Conservation (phyloP, 1,139 yeast species). For the Debaryomyces singareniensis region DNA sequence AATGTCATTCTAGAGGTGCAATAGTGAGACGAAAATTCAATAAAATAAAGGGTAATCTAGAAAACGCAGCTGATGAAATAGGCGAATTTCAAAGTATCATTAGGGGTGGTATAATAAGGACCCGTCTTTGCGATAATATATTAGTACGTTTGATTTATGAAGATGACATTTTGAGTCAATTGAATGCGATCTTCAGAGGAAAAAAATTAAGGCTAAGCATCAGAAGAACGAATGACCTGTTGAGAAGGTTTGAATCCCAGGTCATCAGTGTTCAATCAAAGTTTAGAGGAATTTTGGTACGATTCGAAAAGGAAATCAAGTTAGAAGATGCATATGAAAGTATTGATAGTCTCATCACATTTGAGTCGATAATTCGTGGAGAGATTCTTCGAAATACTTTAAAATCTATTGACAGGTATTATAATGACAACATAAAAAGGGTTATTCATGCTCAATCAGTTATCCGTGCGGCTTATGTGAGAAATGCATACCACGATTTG, state of each 20-base stretch:
- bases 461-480: constrained; percentile 62
- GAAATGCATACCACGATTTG: constrained; percentile 67
- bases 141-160: constrained; percentile 36
- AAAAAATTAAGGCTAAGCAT: constrained; percentile 26
- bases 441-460: constrained; percentile 71
- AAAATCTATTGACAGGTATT: constrained; percentile 42
- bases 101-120: constrained; percentile 48
- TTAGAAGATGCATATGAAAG: constrained; percentile 50
- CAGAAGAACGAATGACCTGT: constrained; percentile 12
- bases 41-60: neutral
- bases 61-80: constrained; percentile 5
- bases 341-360: constrained; percentile 25
- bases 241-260: constrained; percentile 16
- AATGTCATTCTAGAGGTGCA: constrained; percentile 29
- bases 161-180: constrained; percentile 28
- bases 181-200: constrained; percentile 45
- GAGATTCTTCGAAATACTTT: constrained; percentile 21
- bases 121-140: constrained; percentile 37
- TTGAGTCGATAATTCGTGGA: constrained; percentile 53
- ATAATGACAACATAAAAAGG: constrained; percentile 45
- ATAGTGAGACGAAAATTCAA: constrained; percentile 12
- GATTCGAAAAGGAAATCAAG: constrained; percentile 45
- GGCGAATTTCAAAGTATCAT: constrained; percentile 45
- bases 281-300: constrained; percentile 41
- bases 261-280: constrained; percentile 25